phyloP scores from a whole-genome alignment of 1,284 basidiomycete genomes.

The Caloboletus firmus region DNA sequence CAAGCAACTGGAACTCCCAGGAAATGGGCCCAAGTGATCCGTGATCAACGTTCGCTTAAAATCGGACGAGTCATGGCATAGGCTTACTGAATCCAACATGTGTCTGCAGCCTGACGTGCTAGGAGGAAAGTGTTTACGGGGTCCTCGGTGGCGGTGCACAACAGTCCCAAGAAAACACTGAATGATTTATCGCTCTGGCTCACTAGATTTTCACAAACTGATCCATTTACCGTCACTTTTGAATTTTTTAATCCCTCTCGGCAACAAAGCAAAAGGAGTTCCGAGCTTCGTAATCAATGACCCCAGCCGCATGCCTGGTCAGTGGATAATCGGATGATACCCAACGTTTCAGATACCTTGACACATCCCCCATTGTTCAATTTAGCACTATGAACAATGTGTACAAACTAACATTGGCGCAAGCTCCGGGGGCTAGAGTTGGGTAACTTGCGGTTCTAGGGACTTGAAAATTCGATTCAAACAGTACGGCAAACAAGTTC shows the following conservation, averaged over 20 bases:
- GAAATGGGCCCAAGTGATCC: constrained; percentile 1
- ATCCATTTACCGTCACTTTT: too few species aligned
- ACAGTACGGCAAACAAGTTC: neutral
- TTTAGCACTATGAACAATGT: neutral
- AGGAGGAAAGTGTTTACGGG: too few species aligned
- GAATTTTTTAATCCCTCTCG: too few species aligned
- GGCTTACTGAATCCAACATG: too few species aligned
- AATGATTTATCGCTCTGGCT: too few species aligned
- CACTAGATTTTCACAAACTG: too few species aligned
- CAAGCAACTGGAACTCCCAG: neutral
- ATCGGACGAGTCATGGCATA: neutral
- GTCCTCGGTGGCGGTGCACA: too few species aligned
- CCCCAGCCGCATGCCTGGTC: neutral
- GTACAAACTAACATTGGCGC: neutral
- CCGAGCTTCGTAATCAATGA: neutral
- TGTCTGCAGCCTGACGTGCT: too few species aligned
- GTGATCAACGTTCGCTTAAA: neutral
- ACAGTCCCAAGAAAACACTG: too few species aligned
- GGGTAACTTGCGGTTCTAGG: neutral
- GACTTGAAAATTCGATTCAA: neutral
- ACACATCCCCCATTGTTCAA: neutral
- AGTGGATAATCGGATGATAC: neutral
- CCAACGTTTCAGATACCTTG: neutral
- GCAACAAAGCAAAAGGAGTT: neutral
- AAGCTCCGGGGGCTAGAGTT: neutral